A percentile compares a stretch with the other conserved stretches of the same genome.
Evolutionary conservation across 2,329 filamentous ascomycete genomes (phyloP).

Genomic region (Penicillium brasilianum): DNA sequence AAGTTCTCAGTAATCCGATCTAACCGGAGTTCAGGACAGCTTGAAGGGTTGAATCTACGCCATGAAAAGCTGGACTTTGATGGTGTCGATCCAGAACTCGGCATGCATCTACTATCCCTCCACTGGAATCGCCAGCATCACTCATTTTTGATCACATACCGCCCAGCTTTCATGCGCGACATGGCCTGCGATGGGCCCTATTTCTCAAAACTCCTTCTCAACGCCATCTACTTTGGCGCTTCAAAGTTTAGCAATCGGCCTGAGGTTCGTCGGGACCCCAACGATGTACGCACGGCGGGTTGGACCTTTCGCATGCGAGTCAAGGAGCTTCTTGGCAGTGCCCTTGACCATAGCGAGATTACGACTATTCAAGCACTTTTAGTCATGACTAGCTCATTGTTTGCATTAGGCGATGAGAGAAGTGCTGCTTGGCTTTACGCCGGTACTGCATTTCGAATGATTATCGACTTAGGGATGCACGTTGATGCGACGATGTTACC

Average conservation of each 20-base stretch:
- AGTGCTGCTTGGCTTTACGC: constrained; percentile 60
- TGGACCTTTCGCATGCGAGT: constrained; percentile 56
- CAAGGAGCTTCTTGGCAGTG: constrained; percentile 52
- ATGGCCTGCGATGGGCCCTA: constrained; percentile 56
- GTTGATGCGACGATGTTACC: constrained; percentile 35
- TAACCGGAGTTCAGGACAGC: constrained; percentile 42
- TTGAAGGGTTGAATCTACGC: constrained; percentile 55
- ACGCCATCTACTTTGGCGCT: constrained; percentile 56
- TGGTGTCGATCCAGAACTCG: constrained; percentile 58
- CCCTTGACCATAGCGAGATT: constrained; percentile 56
- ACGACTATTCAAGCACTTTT: constrained; percentile 62
- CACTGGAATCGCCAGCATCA: constrained; percentile 62
- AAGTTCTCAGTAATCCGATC: background rate
- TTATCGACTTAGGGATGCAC: constrained; percentile 59
- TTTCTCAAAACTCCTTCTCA: constrained; percentile 58
- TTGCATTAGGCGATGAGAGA: constrained; percentile 57
- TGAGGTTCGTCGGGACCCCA: constrained; percentile 52
- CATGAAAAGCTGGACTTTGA: constrained; percentile 60
- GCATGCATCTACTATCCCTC: constrained; percentile 57
- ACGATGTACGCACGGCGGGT: constrained; percentile 56
- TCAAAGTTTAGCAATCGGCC: constrained; percentile 54
- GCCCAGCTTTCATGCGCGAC: constrained; percentile 59
- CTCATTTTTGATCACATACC: constrained; percentile 56
- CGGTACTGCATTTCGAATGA: constrained; percentile 58
- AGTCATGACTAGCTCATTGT: constrained; percentile 58